Base-by-base conservation (phyloP, 1,284 basidiomycete species). In the Apiotrichum siamense region DNA sequence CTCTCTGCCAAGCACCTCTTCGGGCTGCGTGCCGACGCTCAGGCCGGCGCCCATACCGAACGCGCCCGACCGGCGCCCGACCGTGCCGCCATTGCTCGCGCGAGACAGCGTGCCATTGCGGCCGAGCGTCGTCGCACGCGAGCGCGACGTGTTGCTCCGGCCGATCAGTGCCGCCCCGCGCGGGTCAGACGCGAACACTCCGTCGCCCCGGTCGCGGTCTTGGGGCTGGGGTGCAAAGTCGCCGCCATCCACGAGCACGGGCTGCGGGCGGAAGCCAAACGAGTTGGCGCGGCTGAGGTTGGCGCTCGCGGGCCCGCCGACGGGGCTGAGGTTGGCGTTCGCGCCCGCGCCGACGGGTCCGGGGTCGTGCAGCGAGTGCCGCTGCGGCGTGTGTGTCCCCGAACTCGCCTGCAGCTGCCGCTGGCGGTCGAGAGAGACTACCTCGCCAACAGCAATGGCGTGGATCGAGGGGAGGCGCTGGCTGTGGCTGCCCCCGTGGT, bases 31-130 rank as follows among this genome's bases (percentile, higher is more conserved):
- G 32, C 70, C 70, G 32, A 70, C 65, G 33, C 59, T 66, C 11
- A 69, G 54, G 21, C 69, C 70, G 7, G 70, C 69, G 49, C 70
- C 70, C 43, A 64, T 57, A 20, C 70, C 70, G 45, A 72, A 72
- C 12, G 67, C 69, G 46, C 70, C 70, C 12, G 61, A 48, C 44
- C 70, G 56, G 33, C 60, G 58, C 7, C 69, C 69, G 40, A 68
- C 55, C n/a, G 65, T 69, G 40, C 67, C 68, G 33, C 69, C 67
- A 46, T 70, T 70, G 38, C 61, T 60, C n/a, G 54, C 62, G 41
- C 69, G 56, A 13, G 58, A 60, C 25, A 67, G 44, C 11, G 65
- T 67, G 17, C 64, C 65, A 52, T 64, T 69, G 20, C 69, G 54
- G 25, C 63, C 67, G 7, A 61, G 24, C 17, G 55, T 57, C 4